Percentiles rank a stretch among this genome's conserved stretches.
phyloP scores from a whole-genome alignment of 1,139 yeast species.

The Yamadazyma spencermartinsiae region DNA sequence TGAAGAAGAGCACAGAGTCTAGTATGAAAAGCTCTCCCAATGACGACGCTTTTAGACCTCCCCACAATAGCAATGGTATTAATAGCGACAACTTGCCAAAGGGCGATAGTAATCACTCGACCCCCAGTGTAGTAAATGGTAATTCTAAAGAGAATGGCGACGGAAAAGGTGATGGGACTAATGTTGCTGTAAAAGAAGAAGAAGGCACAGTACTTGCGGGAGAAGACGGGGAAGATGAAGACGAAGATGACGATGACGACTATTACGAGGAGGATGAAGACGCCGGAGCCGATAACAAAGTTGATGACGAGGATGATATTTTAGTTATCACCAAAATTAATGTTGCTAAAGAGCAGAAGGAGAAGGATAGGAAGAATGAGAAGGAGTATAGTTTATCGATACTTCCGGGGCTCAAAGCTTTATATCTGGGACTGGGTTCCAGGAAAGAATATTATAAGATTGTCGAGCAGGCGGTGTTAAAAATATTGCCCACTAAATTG shows the following conservation, averaged over 20 bases:
- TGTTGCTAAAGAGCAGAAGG: slow-evolving; percentile 11
- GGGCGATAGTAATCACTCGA: too few species aligned
- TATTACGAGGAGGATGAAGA: slow-evolving; percentile 15
- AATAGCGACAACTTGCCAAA: too few species aligned
- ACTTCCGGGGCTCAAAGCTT: slow-evolving; percentile 23
- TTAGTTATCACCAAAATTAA: slow-evolving; percentile 15
- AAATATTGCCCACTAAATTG: slow-evolving; percentile 33
- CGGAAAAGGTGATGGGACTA: background rate
- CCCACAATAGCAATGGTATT: too few species aligned
- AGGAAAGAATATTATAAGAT: slow-evolving; percentile 28
- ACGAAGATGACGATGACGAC: slow-evolving; percentile 13
- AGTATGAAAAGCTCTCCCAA: too few species aligned
- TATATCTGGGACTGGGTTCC: slow-evolving; percentile 19
- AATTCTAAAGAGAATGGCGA: too few species aligned
- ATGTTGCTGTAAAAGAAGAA: background rate
- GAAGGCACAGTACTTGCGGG: slow-evolving; percentile 2
- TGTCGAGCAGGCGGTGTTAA: slow-evolving; percentile 30
- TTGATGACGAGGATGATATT: slow-evolving; percentile 15
- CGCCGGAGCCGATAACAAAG: slow-evolving; percentile 10
- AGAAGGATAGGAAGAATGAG: slow-evolving; percentile 11
- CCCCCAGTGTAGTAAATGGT: too few species aligned
- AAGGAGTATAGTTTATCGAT: slow-evolving; percentile 13
- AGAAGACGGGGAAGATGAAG: slow-evolving; percentile 8
- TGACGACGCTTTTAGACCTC: too few species aligned
- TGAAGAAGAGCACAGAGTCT: too few species aligned